These are phyloP conservation scores for Heterobasidion occidentale DNA, from an alignment of 1,284 basidiomycete species.

Conservation along the genomic window DNA sequence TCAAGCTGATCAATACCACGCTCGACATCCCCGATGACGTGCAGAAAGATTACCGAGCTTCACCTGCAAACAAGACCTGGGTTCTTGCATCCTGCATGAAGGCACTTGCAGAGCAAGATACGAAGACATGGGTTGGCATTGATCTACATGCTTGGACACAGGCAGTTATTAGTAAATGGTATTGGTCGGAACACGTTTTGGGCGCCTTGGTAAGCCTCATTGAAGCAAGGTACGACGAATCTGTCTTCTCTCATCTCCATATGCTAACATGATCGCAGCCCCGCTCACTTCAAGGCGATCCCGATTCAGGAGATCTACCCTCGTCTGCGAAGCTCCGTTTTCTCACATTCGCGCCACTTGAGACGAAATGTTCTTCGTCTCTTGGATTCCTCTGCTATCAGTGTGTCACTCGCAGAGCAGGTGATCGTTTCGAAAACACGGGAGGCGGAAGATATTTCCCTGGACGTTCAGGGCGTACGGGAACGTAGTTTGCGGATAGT, in stretches of 20 bases:
- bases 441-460: slow-evolving; percentile 64
- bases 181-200: slow-evolving; percentile 49
- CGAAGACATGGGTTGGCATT: slow-evolving; percentile 35
- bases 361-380: slow-evolving; percentile 51
- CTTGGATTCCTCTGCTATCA: slow-evolving; percentile 38
- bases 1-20: slow-evolving; percentile 39
- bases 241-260: background rate
- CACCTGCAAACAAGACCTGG: slow-evolving; percentile 39
- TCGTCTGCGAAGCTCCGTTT: slow-evolving; percentile 33
- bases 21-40: slow-evolving; percentile 27
- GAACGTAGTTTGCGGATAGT: slow-evolving; percentile 75
- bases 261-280: slow-evolving; percentile 10
- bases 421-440: slow-evolving; percentile 60
- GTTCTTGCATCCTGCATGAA: slow-evolving; percentile 41
- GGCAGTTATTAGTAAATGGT: slow-evolving; percentile 44
- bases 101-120: slow-evolving; percentile 34
- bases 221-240: slow-evolving; percentile 35
- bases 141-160: slow-evolving; percentile 40
- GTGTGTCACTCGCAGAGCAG: slow-evolving; percentile 33
- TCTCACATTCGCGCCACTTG: slow-evolving; percentile 52
- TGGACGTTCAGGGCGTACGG: slow-evolving; percentile 73
- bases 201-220: slow-evolving; percentile 42
- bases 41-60: slow-evolving; percentile 23
- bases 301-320: slow-evolving; percentile 40
- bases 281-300: slow-evolving; percentile 15